Conservation (phyloP, 192 early-diverging fungal species). For the Fimicolochytrium jonesii region DNA sequence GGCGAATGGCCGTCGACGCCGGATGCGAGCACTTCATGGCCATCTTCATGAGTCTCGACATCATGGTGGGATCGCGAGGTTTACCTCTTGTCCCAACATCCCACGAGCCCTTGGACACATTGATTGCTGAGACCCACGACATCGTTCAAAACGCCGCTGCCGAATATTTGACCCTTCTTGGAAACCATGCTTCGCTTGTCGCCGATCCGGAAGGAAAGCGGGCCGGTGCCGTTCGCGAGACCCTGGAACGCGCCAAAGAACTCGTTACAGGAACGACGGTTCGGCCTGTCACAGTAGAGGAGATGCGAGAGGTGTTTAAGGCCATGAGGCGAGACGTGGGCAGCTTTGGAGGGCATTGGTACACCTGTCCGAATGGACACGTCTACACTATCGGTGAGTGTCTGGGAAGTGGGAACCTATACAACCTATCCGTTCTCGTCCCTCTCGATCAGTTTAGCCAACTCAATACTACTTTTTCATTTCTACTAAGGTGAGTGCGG, state of each 20-base stretch:
- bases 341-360: slow-evolving; percentile 44
- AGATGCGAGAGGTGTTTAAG: slow-evolving; percentile 29
- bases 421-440: neutral
- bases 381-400: slow-evolving; percentile 12
- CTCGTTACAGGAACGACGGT: neutral
- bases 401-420: neutral
- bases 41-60: neutral
- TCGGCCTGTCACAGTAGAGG: slow-evolving; percentile 12
- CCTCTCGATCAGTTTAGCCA: neutral
- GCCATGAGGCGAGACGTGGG: slow-evolving; percentile 23
- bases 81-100: neutral
- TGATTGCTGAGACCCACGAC: neutral
- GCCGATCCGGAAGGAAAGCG: neutral
- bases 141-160: neutral
- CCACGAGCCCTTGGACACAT: neutral
- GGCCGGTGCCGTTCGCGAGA: neutral
- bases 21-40: neutral
- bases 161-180: neutral
- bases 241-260: neutral
- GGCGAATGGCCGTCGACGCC: neutral
- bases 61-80: neutral
- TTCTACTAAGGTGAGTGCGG: slow-evolving; percentile 29
- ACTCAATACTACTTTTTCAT: neutral
- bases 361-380: slow-evolving; percentile 41
- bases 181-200: neutral